Conservation (phyloP, 768 basidiomycete genomes). For the Tephrocybe sp. region DNA sequence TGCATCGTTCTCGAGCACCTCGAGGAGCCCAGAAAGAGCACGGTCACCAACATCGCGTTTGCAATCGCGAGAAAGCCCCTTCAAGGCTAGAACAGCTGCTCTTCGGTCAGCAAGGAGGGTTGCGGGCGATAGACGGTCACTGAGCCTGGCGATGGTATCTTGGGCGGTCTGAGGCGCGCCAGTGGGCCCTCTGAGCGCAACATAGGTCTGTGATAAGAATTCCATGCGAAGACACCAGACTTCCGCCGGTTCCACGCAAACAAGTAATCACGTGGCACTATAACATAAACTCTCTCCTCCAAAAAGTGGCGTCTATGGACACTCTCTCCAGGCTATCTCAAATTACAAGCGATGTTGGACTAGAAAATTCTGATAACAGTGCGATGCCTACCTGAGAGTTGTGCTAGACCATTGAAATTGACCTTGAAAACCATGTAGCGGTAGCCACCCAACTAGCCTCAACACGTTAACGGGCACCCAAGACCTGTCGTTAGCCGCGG, state of each 20-base stretch:
- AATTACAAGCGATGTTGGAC: too few species aligned
- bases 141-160: slow-evolving; percentile 85
- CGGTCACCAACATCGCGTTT: slow-evolving; percentile 83
- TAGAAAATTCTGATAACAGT: too few species aligned
- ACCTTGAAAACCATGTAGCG: too few species aligned
- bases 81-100: slow-evolving; percentile 90
- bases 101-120: slow-evolving; percentile 88
- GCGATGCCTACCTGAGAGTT: too few species aligned
- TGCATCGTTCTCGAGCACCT: slow-evolving; percentile 83
- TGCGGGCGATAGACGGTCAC: slow-evolving; percentile 87
- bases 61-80: slow-evolving; percentile 89
- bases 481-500: too few species aligned
- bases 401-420: too few species aligned
- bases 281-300: not conserved
- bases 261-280: slow-evolving; percentile 11
- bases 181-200: slow-evolving; percentile 79
- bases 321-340: too few species aligned
- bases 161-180: slow-evolving; percentile 79
- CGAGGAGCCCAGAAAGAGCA: slow-evolving; percentile 74
- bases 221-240: slow-evolving; percentile 48
- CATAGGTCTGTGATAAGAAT: slow-evolving; percentile 83
- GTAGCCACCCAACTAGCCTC: too few species aligned
- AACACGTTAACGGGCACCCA: too few species aligned
- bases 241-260: not conserved
- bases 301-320: not conserved